These are phyloP conservation scores for Alloteropsis semialata DNA, from an alignment of 176 grass and related monocot genomes.

Conservation along the genomic window DNA sequence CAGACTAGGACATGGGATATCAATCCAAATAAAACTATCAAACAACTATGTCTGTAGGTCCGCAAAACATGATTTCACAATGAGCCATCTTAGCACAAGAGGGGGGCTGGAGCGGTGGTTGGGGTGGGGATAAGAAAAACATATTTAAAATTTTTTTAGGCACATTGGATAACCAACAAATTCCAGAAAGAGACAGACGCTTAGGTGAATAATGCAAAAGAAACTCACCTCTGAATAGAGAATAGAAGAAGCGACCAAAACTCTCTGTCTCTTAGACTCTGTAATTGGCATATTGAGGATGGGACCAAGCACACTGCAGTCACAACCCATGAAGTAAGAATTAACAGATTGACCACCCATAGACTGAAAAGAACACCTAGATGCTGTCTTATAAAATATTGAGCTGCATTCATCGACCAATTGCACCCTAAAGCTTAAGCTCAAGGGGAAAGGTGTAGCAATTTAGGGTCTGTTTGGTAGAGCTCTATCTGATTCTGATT, in stretches of 20 bases:
- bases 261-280: slow-evolving; percentile 95
- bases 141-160: no score
- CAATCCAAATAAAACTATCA: neutral
- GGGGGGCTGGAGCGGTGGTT: no score
- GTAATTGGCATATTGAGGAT: slow-evolving; percentile 94
- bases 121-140: no score
- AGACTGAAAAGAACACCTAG: slow-evolving; percentile 12
- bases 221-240: slow-evolving; percentile 93
- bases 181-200: no score
- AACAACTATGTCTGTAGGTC: neutral
- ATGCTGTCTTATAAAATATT: neutral
- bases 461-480: no score
- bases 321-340: slow-evolving; percentile 44
- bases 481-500: no score
- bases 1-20: neutral
- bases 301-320: slow-evolving; percentile 94
- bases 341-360: slow-evolving; percentile 6
- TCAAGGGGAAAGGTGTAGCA: no score
- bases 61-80: neutral
- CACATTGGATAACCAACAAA: no score
- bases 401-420: neutral
- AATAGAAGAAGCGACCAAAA: slow-evolving; percentile 92
- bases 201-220: slow-evolving; percentile 18
- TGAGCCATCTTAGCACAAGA: no score
- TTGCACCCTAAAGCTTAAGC: neutral